Conservation (phyloP, 1,139 yeast genomes). For the Yamadazyma buinensis region DNA sequence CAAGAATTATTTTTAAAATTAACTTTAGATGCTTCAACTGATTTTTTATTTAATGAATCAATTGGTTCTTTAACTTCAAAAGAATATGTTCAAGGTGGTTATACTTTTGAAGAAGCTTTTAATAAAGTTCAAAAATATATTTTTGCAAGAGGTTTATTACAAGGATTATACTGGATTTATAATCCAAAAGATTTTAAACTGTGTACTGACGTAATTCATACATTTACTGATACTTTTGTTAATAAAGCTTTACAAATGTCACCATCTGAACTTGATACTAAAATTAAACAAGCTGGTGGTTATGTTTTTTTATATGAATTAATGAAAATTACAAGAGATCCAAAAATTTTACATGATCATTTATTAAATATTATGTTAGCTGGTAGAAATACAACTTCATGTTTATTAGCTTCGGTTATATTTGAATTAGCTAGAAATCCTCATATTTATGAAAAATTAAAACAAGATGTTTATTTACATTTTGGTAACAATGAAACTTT, state of each 20-base stretch:
- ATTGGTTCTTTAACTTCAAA: slow-evolving; percentile 22
- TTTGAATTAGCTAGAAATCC: slow-evolving; percentile 42
- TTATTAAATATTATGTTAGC: slow-evolving; percentile 46
- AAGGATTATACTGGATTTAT: slow-evolving; percentile 28
- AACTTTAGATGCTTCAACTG: slow-evolving; percentile 50
- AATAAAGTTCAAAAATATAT: slow-evolving; percentile 31
- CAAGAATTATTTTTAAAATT: slow-evolving; percentile 37
- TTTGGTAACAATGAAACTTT: slow-evolving; percentile 24
- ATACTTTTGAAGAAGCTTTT: slow-evolving; percentile 33
- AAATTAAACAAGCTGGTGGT: slow-evolving; percentile 23
- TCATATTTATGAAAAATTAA: slow-evolving; percentile 30
- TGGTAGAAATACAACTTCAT: slow-evolving; percentile 53
- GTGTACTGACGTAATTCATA: slow-evolving; percentile 23
- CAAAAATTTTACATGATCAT: slow-evolving; percentile 45
- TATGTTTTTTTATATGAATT: slow-evolving; percentile 45
- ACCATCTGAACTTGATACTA: slow-evolving; percentile 25
- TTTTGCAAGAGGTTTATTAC: slow-evolving; percentile 31
- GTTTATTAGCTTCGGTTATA: slow-evolving; percentile 39
- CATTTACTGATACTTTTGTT: slow-evolving; percentile 24
- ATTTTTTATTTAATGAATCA: slow-evolving; percentile 47
- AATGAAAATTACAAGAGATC: slow-evolving; percentile 43
- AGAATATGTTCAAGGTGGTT: slow-evolving; percentile 20
- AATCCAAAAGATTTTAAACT: slow-evolving; percentile 29
- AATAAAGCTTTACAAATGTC: slow-evolving; percentile 21
- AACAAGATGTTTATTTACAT: slow-evolving; percentile 25